Base-by-base conservation (phyloP, 305 asterid species). In the Andrographis paniculata region DNA sequence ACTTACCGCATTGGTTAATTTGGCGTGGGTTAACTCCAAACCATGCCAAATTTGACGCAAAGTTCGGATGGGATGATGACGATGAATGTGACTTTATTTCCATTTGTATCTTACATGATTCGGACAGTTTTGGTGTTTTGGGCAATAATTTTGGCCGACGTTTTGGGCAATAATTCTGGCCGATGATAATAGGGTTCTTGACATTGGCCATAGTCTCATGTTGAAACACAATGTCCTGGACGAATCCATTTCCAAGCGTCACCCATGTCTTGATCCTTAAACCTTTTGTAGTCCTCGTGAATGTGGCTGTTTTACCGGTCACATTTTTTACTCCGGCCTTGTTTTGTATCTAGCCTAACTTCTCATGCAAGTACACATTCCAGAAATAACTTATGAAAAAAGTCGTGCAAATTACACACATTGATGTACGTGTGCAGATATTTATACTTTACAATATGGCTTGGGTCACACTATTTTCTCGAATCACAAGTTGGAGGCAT, bases 401-500 rank as follows among this genome's bases (percentile, higher is more conserved):
- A 5, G 6, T 31, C 8, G 4, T 24, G 4, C 30, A 24, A 24
- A 3, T 24, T 24, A 3, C 30, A 24, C 8, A 8, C 30, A 24
- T 24, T 3, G 8, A 3, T 24, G 8, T 4, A 8, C 8, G 4
- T 8, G 8, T 24, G 30, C 4, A 24, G 6, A 8, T 24, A 8
- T 24, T 3, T 24, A 24, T 24, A 85, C 94, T 94, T 87, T 19
- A 87, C 61, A n/a, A 94, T 94, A 40, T 87, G 96, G 45, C 96
- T 91, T 1, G 93, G 94, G 20, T 94, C 96, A 24, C 0, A 59
- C 59, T 13, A 87, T 39, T 45, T 67, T 61, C n/a, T 80, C 70
- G 19, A 87, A 65, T 70, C 74, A 80, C 56, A 87, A 19, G 47
- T 76, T 66, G 46, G 71, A 50, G 46, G 79, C 14, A 50, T 45